Evolutionary conservation across 768 basidiomycete genomes (phyloP), one percentile per base, ranked within the genome.

Genomic region (Lactarius quietus): DNA sequence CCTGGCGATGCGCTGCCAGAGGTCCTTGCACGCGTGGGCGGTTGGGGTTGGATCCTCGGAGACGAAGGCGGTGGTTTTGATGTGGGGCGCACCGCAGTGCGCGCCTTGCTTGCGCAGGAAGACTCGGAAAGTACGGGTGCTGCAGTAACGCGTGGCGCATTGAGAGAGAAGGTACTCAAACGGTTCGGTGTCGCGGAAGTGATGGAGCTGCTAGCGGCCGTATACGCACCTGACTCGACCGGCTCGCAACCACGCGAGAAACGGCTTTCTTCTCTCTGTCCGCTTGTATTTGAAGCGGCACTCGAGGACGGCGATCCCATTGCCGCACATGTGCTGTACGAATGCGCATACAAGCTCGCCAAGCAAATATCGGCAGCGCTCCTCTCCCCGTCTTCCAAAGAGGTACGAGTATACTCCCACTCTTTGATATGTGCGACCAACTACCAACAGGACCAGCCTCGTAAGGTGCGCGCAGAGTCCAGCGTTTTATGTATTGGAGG

Each of bases 401-500:
- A 69, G 58, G 62, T 64, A 38, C 29, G 54, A 56, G 26, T 10
- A 14, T 38, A 28, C 2, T 10, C 20, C 26, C 3, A 33, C 5
- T 8, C n/a, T 61, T 9, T n/a, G 29, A 38, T 10, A 23, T 28
- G 5, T 18, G 52, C 26, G 23, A 33, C 36, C 7, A 26, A 59
- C 33, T n/a, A n/a, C 35, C 15, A 38, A 41, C 61, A 61, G 61
- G 31, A 54, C 26, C 67, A 60, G 17, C 61, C 56, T 31, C 38
- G 61, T 33, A 64, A 55, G 28, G 81, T 89, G 57, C 78, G 78
- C 51, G 83, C 90, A 0, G 73, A 76, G 43, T 80, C 86, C 2
- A 79, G 84, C 38, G 81, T 92, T 3, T 71, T 93, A 20, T 91
- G 86, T 65, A 86, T 93, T 63, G 92, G 92, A 10, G 92, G 92